Evolutionary conservation across 2,329 filamentous ascomycete genomes (phyloP).

Genomic region (Trichoderma sp.): DNA sequence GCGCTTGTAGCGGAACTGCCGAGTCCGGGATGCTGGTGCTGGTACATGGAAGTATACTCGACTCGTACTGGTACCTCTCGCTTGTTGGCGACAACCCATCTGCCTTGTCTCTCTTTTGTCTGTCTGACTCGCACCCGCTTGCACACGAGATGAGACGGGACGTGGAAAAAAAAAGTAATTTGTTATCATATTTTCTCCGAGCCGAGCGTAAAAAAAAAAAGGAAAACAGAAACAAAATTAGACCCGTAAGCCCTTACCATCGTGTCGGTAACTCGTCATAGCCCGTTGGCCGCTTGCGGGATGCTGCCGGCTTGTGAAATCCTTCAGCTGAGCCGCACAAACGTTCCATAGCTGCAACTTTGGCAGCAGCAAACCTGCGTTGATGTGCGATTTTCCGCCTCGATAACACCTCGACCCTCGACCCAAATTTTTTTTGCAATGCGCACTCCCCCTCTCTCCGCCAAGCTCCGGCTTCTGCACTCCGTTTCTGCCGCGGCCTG

Average conservation of each 20-base stretch:
- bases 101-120: background rate
- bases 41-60: background rate
- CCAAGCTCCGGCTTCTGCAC: background rate
- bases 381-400: background rate
- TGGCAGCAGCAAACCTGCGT: background rate
- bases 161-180: background rate
- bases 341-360: background rate
- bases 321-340: background rate
- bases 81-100: background rate
- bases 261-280: conserved; percentile 2
- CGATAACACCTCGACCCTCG: background rate
- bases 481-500: background rate
- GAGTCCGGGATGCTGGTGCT: background rate
- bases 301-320: background rate
- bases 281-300: background rate
- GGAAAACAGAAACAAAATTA: background rate
- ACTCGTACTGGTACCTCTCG: background rate
- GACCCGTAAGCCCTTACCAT: conserved; percentile 4
- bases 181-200: conserved; percentile 3
- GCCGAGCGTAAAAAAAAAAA: background rate
- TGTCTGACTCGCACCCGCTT: background rate
- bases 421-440: background rate
- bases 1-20: conserved; percentile 1
- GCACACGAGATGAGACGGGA: background rate
- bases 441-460: background rate